phyloP scores from a whole-genome alignment of 805 yeast species.

The Candida glaebosa region DNA sequence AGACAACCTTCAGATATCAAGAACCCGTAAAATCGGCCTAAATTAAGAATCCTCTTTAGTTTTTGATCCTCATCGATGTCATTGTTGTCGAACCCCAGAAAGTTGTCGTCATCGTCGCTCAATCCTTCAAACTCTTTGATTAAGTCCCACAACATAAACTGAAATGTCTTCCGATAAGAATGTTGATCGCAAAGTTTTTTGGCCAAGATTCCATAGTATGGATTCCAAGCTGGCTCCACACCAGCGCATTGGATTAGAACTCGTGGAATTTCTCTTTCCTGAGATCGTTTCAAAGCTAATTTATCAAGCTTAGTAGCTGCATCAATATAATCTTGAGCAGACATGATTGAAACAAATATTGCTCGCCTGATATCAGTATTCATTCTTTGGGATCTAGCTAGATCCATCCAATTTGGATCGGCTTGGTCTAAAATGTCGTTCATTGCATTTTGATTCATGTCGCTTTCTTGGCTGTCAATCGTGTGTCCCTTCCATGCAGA shows the following conservation, averaged over 20 bases:
- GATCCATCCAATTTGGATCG: slow-evolving; percentile 83
- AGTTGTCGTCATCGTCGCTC: slow-evolving; percentile 34
- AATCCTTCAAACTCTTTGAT: slow-evolving; percentile 60
- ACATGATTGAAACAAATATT: slow-evolving; percentile 89
- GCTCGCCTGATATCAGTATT: slow-evolving; percentile 95
- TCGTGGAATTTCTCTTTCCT: slow-evolving; percentile 82
- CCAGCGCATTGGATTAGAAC: slow-evolving; percentile 84
- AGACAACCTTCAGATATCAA: slow-evolving; percentile 71
- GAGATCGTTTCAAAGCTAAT: slow-evolving; percentile 70
- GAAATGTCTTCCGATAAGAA: slow-evolving; percentile 75
- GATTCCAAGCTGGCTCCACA: slow-evolving; percentile 80
- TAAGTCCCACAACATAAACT: slow-evolving; percentile 86
- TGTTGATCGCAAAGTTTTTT: slow-evolving; percentile 73
- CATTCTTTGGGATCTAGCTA: slow-evolving; percentile 86
- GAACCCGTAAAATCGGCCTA: slow-evolving; percentile 79
- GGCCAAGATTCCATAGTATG: slow-evolving; percentile 82
- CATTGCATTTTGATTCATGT: slow-evolving; percentile 40
- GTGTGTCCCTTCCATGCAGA: slow-evolving; percentile 86
- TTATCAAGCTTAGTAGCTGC: slow-evolving; percentile 82
- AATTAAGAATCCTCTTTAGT: slow-evolving; percentile 59
- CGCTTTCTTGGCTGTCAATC: slow-evolving; percentile 10
- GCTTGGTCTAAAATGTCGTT: slow-evolving; percentile 63
- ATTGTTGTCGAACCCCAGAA: slow-evolving; percentile 32
- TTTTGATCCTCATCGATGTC: slow-evolving; percentile 53
- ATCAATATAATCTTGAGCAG: slow-evolving; percentile 88